phyloP scores from a whole-genome alignment of 2,329 filamentous ascomycete species.

The Diaporthe vaccinii region DNA sequence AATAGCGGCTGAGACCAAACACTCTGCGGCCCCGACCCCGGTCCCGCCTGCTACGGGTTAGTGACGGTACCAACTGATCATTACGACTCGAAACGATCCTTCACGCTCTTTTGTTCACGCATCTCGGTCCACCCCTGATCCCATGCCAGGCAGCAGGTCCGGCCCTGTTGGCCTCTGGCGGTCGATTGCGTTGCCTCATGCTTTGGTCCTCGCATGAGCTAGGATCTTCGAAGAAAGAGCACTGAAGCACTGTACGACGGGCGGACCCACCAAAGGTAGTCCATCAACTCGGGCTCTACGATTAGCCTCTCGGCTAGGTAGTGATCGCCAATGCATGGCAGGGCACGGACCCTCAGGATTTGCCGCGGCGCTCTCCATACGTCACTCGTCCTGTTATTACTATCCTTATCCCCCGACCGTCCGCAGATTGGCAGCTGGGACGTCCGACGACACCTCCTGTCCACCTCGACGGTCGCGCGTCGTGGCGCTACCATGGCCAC shows the following conservation, averaged over 20 bases:
- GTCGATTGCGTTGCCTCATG: background rate
- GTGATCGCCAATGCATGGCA: slow-evolving; percentile 16
- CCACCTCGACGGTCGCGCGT: slow-evolving; percentile 29
- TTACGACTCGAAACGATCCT: slow-evolving; percentile 8
- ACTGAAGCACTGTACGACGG: background rate
- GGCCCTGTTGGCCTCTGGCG: background rate
- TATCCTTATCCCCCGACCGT: slow-evolving; percentile 9
- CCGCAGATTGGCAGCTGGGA: background rate
- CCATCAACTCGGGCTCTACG: background rate
- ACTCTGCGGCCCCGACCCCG: background rate
- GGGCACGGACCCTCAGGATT: slow-evolving; percentile 17
- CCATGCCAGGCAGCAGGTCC: background rate
- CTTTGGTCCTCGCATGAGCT: too few species aligned
- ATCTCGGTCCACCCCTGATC: background rate
- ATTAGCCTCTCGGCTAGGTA: slow-evolving; percentile 8
- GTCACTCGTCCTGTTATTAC: slow-evolving; percentile 6
- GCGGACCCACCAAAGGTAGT: background rate
- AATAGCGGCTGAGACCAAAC: background rate
- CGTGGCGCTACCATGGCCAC: slow-evolving; percentile 30
- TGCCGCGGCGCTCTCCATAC: slow-evolving; percentile 21
- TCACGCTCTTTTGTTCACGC: background rate
- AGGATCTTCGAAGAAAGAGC: background rate
- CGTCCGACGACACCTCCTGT: slow-evolving; percentile 23
- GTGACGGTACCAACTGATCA: background rate
- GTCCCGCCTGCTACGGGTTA: background rate